Conservation (phyloP, 192 early-diverging fungal species). For the Coemansia sp. region DNA sequence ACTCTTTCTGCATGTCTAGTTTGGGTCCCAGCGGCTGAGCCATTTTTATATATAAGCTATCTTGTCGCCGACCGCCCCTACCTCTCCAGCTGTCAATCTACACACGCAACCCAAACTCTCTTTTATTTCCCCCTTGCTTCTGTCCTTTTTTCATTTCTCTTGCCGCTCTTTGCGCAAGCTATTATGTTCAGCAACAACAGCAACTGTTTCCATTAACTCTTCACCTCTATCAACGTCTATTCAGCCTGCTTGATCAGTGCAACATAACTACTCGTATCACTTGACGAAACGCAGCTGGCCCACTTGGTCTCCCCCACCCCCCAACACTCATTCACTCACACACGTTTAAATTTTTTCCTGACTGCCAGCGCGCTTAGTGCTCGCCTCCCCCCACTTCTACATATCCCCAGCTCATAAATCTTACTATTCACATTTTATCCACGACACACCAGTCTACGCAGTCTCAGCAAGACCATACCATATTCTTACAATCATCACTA, state of each 20-base stretch:
- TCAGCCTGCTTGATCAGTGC: no score
- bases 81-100: not conserved
- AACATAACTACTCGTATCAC: no score
- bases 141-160: not conserved
- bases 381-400: not conserved
- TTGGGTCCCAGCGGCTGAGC: no score
- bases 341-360: no score
- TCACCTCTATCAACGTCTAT: not conserved
- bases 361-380: not conserved
- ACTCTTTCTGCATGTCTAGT: not conserved
- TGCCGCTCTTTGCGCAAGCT: not conserved
- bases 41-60: conserved; percentile 4
- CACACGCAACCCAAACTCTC: conserved; percentile 2
- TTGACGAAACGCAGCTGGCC: no score
- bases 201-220: conserved; percentile 18
- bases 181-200: conserved; percentile 20
- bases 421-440: no score
- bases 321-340: no score
- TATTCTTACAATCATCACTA: no score
- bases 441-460: no score
- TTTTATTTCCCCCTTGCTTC: not conserved
- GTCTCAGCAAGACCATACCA: no score
- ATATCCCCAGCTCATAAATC: no score
- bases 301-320: not conserved
- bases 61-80: not conserved